Evolutionary conservation across 2,329 filamentous ascomycete genomes (phyloP).

Genomic region (Camillea tinctor): DNA sequence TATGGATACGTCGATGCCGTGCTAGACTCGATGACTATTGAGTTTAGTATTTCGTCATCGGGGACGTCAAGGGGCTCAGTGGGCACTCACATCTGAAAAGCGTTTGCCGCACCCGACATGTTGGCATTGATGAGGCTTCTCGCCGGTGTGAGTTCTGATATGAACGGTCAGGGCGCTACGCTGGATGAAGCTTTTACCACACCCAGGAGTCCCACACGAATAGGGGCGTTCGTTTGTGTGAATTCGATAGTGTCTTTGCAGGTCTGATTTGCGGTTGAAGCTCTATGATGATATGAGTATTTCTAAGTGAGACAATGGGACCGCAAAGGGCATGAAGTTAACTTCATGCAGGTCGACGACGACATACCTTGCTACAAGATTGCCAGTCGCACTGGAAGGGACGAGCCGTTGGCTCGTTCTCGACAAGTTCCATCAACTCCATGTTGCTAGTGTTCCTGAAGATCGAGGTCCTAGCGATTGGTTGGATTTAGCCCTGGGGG

Average conservation of each 20-base stretch:
- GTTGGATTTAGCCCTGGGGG: constrained; percentile 1
- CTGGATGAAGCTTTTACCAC: constrained; percentile 71
- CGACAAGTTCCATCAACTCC: constrained; percentile 65
- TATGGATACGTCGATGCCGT: constrained; percentile 64
- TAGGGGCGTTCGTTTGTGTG: constrained; percentile 71
- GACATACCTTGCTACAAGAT: constrained; percentile 58
- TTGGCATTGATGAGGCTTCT: constrained; percentile 69
- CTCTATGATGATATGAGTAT: constrained; percentile 40
- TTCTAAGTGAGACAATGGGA: constrained; percentile 1
- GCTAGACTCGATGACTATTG: constrained; percentile 62
- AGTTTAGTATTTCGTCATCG: constrained; percentile 30
- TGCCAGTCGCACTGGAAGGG: constrained; percentile 66
- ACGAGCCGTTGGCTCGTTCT: constrained; percentile 61
- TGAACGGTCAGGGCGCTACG: constrained; percentile 69
- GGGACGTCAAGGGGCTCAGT: background rate
- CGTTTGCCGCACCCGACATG: constrained; percentile 65
- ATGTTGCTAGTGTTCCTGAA: constrained; percentile 39
- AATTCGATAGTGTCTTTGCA: constrained; percentile 69
- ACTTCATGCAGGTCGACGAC: background rate
- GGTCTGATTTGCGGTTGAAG: constrained; percentile 71
- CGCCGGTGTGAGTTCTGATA: constrained; percentile 68
- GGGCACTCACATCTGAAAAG: constrained; percentile 62
- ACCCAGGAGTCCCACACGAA: constrained; percentile 57
- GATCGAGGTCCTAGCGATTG: constrained; percentile 11
- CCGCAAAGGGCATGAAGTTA: background rate